A percentile compares a stretch with the other conserved stretches of the same genome.
These are phyloP conservation scores for Trifolium pratense DNA, from an alignment of 306 rosid species.

Conservation along the genomic window DNA sequence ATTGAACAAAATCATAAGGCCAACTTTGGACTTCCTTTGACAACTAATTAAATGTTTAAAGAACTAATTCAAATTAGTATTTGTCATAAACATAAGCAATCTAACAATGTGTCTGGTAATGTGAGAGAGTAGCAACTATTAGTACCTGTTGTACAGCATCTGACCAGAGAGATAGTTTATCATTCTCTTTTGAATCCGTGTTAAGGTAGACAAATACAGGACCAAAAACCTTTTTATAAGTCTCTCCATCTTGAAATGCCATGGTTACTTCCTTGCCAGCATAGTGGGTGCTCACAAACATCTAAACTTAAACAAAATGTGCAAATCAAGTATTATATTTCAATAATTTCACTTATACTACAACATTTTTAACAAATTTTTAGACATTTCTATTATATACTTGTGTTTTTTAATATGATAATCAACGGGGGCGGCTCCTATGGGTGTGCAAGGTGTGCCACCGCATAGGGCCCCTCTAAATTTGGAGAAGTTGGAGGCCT, in stretches of 20 bases:
- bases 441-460: no score
- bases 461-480: no score
- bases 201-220: constrained; percentile 74
- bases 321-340: background rate
- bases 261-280: constrained; percentile 69
- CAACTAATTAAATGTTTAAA: constrained; percentile 48
- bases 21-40: constrained; percentile 59
- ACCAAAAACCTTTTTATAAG: constrained; percentile 81
- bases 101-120: background rate
- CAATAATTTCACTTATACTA: background rate
- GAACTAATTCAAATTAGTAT: background rate
- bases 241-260: constrained; percentile 63
- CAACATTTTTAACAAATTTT: no score
- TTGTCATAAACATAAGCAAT: background rate
- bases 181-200: constrained; percentile 37
- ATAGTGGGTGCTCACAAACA: constrained; percentile 85
- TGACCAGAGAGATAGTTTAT: constrained; percentile 58
- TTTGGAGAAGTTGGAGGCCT: no score
- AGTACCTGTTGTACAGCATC: constrained; percentile 71
- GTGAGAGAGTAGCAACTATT: background rate
- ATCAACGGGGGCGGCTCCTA: no score
- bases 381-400: no score
- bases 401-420: no score
- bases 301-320: constrained; percentile 44
- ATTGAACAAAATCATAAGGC: constrained; percentile 75